phyloP scores from a whole-genome alignment of 805 yeast species.

The Candida corydali region DNA sequence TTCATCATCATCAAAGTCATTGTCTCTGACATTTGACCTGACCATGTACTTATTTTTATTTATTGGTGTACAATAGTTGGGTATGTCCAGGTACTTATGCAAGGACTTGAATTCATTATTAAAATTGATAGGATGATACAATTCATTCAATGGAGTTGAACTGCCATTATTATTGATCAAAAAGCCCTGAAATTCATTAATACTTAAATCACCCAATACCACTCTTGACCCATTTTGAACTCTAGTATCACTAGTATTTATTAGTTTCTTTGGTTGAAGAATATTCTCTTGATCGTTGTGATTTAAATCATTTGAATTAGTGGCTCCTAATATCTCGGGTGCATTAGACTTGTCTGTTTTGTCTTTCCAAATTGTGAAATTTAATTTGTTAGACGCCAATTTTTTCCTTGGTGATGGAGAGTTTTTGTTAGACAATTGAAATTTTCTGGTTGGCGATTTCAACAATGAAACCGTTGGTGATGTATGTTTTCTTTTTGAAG shows the following conservation, averaged over 20 bases:
- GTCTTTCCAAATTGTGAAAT: constrained; percentile 13
- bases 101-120: constrained; percentile 24
- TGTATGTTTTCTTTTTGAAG: constrained; percentile 1
- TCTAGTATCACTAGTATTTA: constrained; percentile 2
- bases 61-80: constrained; percentile 33
- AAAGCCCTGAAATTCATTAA: constrained; percentile 29
- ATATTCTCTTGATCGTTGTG: constrained; percentile 41
- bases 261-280: constrained; percentile 28
- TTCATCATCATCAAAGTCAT: constrained; percentile 9
- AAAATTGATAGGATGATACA: constrained; percentile 28
- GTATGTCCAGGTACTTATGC: constrained; percentile 28
- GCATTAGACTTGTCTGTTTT: constrained; percentile 2
- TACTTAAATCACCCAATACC: constrained; percentile 26
- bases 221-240: constrained; percentile 11
- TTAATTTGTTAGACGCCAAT: background rate
- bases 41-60: constrained; percentile 13
- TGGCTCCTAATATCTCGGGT: constrained; percentile 5
- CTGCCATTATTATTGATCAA: constrained; percentile 9
- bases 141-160: constrained; percentile 17
- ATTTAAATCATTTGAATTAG: constrained; percentile 16
- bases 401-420: constrained; percentile 5
- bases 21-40: constrained; percentile 5
- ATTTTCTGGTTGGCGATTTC: constrained; percentile 5
- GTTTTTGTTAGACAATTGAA: background rate
- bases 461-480: too few relatives aligned